Percentiles rank a stretch among this genome's conserved stretches.
Evolutionary conservation across 176 grass and related monocot genomes (phyloP).

Genomic region (Metroxylon sagu): DNA sequence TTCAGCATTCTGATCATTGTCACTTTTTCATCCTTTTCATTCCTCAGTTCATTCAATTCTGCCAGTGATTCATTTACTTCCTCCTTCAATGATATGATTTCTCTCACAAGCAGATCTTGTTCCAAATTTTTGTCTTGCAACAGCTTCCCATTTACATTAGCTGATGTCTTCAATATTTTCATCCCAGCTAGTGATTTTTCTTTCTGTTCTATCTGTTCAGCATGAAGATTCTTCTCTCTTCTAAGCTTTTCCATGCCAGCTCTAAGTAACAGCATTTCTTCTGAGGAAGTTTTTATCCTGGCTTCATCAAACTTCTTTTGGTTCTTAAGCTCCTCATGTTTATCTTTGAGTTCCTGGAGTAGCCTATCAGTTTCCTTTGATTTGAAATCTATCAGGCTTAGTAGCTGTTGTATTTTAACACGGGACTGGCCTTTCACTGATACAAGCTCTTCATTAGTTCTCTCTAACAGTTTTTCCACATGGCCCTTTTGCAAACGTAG

Average conservation of each 20-base stretch:
- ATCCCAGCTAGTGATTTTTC: slow-evolving; percentile 32
- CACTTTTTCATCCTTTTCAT: slow-evolving; percentile 44
- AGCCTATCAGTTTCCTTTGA: slow-evolving; percentile 69
- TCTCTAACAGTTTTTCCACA: slow-evolving; percentile 54
- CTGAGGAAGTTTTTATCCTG: slow-evolving; percentile 38
- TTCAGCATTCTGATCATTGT: slow-evolving; percentile 41
- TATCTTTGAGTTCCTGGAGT: slow-evolving; percentile 46
- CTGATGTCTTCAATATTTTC: slow-evolving; percentile 3
- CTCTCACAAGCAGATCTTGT: slow-evolving; percentile 41
- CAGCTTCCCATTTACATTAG: slow-evolving; percentile 37
- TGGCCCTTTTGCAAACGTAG: slow-evolving; percentile 56
- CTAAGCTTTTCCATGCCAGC: slow-evolving; percentile 42
- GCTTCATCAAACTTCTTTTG: slow-evolving; percentile 49
- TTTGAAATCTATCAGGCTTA: slow-evolving; percentile 74
- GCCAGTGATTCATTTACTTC: slow-evolving; percentile 35
- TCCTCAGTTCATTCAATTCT: slow-evolving; percentile 37
- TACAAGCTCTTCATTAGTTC: slow-evolving; percentile 48
- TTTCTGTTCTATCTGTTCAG: slow-evolving; percentile 24
- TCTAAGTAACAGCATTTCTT: slow-evolving; percentile 50
- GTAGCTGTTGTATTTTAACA: slow-evolving; percentile 60
- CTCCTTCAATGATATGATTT: slow-evolving; percentile 42
- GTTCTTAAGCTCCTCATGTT: slow-evolving; percentile 48
- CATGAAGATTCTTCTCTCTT: slow-evolving; percentile 45
- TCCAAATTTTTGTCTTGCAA: slow-evolving; percentile 49
- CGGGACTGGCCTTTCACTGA: slow-evolving; percentile 45